These are phyloP conservation scores for Alternaria brassicae DNA, from an alignment of 2,329 filamentous ascomycete genomes.

Conservation along the genomic window DNA sequence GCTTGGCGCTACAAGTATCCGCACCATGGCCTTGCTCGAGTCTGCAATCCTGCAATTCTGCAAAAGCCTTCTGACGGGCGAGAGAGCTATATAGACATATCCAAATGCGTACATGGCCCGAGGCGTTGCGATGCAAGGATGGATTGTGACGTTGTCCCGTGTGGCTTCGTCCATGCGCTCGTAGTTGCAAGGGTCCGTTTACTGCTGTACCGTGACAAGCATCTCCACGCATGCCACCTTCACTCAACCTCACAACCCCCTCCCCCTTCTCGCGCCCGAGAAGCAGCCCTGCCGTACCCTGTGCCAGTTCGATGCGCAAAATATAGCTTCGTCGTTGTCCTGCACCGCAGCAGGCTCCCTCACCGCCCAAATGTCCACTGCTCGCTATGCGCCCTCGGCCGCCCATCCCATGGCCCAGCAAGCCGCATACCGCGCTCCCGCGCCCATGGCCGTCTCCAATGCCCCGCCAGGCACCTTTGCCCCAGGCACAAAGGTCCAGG, in stretches of 20 bases:
- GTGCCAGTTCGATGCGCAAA: constrained; percentile 39
- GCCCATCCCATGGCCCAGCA: constrained; percentile 46
- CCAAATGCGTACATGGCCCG: not conserved
- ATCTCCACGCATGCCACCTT: constrained; percentile 20
- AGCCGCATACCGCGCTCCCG: constrained; percentile 46
- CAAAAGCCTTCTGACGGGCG: not conserved
- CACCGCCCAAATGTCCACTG: constrained; percentile 50
- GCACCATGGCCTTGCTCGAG: constrained; percentile 1
- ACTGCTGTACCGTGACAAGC: constrained; percentile 17
- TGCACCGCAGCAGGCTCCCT: constrained; percentile 45
- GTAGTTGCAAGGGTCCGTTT: constrained; percentile 16
- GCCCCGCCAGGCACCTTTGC: constrained; percentile 77
- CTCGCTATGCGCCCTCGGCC: constrained; percentile 48
- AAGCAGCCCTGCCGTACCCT: constrained; percentile 10
- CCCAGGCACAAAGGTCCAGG: constrained; percentile 94
- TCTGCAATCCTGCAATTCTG: not conserved
- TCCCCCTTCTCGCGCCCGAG: constrained; percentile 16
- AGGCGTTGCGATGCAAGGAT: not conserved
- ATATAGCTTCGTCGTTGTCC: constrained; percentile 40
- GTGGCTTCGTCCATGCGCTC: constrained; percentile 33
- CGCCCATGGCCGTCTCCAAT: constrained; percentile 40
- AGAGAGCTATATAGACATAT: not conserved
- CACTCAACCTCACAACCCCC: constrained; percentile 20
- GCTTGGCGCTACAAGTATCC: constrained; percentile 6
- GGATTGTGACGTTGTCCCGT: constrained; percentile 29